Evolutionary conservation across 2,329 filamentous ascomycete genomes (phyloP), one percentile per base, ranked within the genome.

Genomic region (Talaromyces marneffei): DNA sequence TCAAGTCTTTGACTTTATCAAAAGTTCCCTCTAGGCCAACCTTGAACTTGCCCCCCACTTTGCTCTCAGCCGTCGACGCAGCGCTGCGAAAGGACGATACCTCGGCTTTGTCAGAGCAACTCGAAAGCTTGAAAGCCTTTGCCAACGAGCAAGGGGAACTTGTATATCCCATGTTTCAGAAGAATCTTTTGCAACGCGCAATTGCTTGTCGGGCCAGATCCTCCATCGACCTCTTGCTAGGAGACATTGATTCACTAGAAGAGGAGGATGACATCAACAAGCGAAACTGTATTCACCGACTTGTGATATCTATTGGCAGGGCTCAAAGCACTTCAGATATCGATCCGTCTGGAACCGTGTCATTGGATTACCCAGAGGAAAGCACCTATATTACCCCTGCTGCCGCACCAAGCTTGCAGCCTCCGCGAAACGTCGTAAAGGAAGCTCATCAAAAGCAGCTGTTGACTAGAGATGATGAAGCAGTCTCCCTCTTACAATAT

Each of bases 251-350:
- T 48, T 87, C 84, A 1, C 81, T 97, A 2, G 87, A 96, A 55
- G 92, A 96, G 70, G 85, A 89, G 2, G 90, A 96, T 67, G 94
- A 97, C 70, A 91, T 99, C 71, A 96, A 97, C 75, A 87, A 89
- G 68, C 88, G 94, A 12, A 99, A 97, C 72, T 94, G 91, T 72
- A 85, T 99, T 54, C 94, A 99, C 73, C 87, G 94, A 8, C 81
- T 97, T 2, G 89, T 99, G 44, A 95, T 97, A 63, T 88, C 92
- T 20, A 95, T 97, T 67, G 92, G 93, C 18, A 87, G 93, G 54
- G 86, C 88, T 12, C 84, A 86, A 67, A 81, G 83, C 14, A 81
- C 82, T 8, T 80, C 81, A 37, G 77, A 78, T 53, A 76, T 77
- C 2, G 83, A 86, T 56, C 73, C 82, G 20, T 79, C 83, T 23